A percentile compares a stretch with the other conserved stretches of the same genome.
These are phyloP conservation scores for Gaertneriomyces sp. DNA, from an alignment of 192 early-diverging fungal genomes.

Conservation along the genomic window DNA sequence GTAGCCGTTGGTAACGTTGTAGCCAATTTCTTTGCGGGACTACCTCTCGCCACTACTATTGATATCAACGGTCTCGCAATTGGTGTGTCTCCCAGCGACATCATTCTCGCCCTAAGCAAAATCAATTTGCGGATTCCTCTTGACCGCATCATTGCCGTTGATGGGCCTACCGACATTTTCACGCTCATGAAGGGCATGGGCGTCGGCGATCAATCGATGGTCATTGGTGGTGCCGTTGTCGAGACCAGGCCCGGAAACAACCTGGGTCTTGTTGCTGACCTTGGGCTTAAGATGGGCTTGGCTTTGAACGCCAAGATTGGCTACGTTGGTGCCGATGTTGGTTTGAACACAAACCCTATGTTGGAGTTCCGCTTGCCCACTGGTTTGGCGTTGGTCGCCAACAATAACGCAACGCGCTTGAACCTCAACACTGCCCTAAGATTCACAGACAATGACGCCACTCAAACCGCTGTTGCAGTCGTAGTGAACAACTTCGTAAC, in stretches of 20 bases:
- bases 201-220: background rate
- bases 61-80: constrained; percentile 7
- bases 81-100: constrained; percentile 21
- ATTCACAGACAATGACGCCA: constrained; percentile 27
- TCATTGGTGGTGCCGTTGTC: constrained; percentile 19
- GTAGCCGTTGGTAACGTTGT: constrained; percentile 25
- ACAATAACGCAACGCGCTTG: constrained; percentile 6
- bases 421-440: constrained; percentile 28
- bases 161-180: constrained; percentile 25
- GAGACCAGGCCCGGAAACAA: constrained; percentile 29
- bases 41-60: constrained; percentile 13
- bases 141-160: constrained; percentile 20
- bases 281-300: constrained; percentile 12
- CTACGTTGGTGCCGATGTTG: constrained; percentile 19
- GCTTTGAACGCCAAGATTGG: constrained; percentile 22
- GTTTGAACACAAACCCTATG: constrained; percentile 28
- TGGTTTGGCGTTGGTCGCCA: constrained; percentile 22
- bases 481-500: constrained; percentile 32
- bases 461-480: constrained; percentile 25
- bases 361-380: constrained; percentile 14
- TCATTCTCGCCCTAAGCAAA: constrained; percentile 20
- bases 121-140: constrained; percentile 2
- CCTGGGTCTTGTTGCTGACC: constrained; percentile 23
- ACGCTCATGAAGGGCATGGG: constrained; percentile 17
- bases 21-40: constrained; percentile 31